These are phyloP conservation scores for Cryomyces minteri DNA, from an alignment of 495 filamentous ascomycete genomes.

Conservation along the genomic window DNA sequence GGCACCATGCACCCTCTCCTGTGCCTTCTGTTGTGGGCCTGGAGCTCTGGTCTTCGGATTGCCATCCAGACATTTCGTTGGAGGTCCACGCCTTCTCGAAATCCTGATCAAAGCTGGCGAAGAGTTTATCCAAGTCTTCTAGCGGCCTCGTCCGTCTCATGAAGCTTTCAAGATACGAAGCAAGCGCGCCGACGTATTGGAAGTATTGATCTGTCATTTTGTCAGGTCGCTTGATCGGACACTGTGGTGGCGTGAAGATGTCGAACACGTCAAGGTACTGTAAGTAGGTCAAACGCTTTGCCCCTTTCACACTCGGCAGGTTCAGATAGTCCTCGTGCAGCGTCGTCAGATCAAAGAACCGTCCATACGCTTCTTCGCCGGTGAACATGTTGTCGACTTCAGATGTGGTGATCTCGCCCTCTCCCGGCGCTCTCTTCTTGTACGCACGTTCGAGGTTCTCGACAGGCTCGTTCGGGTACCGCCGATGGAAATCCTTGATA, in stretches of 20 bases:
- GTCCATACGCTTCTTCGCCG: slow-evolving; percentile 81
- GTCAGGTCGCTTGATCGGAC: slow-evolving; percentile 52
- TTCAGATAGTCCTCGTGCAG: slow-evolving; percentile 83
- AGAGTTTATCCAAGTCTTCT: slow-evolving; percentile 63
- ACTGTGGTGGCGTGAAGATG: slow-evolving; percentile 52
- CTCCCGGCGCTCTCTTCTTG: slow-evolving; percentile 47
- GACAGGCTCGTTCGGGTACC: slow-evolving; percentile 84
- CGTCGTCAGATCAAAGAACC: slow-evolving; percentile 71
- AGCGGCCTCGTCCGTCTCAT: slow-evolving; percentile 63
- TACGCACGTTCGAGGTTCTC: slow-evolving; percentile 92
- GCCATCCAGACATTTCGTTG: slow-evolving; percentile 67
- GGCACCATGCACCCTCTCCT: slow-evolving; percentile 65
- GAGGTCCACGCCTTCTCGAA: slow-evolving; percentile 72
- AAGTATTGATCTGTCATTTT: slow-evolving; percentile 88
- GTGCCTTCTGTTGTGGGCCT: slow-evolving; percentile 29
- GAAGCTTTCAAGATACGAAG: slow-evolving; percentile 71
- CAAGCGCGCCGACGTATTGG: slow-evolving; percentile 62
- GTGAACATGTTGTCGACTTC: slow-evolving; percentile 86
- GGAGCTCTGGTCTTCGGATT: slow-evolving; percentile 31
- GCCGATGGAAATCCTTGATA: slow-evolving; percentile 73
- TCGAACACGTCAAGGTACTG: slow-evolving; percentile 88
- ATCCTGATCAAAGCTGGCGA: slow-evolving; percentile 54
- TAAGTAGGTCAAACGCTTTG: slow-evolving; percentile 64
- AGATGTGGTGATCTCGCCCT: slow-evolving; percentile 31
- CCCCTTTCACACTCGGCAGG: slow-evolving; percentile 41